Evolutionary conservation across 768 basidiomycete genomes (phyloP).

Genomic region (Psilocybe sp.): DNA sequence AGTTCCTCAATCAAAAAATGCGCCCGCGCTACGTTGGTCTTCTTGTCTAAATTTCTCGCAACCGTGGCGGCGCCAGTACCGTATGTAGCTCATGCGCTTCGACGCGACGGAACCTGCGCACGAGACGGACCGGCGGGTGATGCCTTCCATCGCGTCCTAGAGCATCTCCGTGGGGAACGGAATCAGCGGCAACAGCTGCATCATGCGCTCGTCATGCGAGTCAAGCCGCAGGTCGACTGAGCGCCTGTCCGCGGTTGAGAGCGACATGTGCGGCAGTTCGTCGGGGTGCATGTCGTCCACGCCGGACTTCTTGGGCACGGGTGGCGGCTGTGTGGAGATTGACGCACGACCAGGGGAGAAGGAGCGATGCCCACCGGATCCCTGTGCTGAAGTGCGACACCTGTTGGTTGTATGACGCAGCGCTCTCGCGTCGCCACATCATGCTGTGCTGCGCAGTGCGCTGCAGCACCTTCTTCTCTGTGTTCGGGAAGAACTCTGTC

Average conservation of each 20-base stretch:
- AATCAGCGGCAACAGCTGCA: slow-evolving; percentile 74
- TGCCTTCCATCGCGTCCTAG: slow-evolving; percentile 71
- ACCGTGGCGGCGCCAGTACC: no score
- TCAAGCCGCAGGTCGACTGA: slow-evolving; percentile 60
- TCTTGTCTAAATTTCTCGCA: no score
- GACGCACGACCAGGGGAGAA: slow-evolving; percentile 40
- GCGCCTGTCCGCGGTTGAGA: slow-evolving; percentile 71
- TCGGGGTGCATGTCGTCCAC: slow-evolving; percentile 25
- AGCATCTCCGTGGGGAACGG: slow-evolving; percentile 76
- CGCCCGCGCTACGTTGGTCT: no score
- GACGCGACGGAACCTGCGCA: slow-evolving; percentile 48
- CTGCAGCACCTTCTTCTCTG: slow-evolving; percentile 88
- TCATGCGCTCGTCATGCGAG: slow-evolving; percentile 35
- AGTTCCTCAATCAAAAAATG: no score
- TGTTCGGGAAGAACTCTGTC: slow-evolving; percentile 91
- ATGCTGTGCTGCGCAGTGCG: slow-evolving; percentile 89
- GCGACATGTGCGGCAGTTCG: slow-evolving; percentile 67
- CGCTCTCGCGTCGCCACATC: slow-evolving; percentile 60
- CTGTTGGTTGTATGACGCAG: slow-evolving; percentile 44
- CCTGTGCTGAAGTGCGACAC: slow-evolving; percentile 62
- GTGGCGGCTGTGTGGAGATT: slow-evolving; percentile 45
- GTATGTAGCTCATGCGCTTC: slow-evolving; percentile 77
- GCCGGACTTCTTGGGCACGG: slow-evolving; percentile 33
- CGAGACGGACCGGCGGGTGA: slow-evolving; percentile 38
- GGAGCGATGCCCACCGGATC: slow-evolving; percentile 41